Base-by-base conservation (phyloP, 345 rosid genomes). In the Ceriops decandra region DNA sequence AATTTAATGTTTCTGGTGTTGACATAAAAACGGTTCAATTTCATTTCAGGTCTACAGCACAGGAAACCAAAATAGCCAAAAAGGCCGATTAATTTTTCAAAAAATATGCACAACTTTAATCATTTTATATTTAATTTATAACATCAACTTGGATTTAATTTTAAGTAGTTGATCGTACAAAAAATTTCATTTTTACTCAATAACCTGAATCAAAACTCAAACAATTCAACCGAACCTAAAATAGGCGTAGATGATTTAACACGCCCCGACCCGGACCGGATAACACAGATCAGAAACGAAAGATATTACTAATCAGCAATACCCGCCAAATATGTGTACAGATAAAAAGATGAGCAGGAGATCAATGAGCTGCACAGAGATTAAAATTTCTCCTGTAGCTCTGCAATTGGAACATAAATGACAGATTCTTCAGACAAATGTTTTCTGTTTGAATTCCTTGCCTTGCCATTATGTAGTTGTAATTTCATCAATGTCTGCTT, bases 331-430 rank as follows among this genome's bases (percentile, higher is more conserved):
- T 42, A 42, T 2, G 49, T 17, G 15, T 42, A 31, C 11, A 1
- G 1, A 16, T 6, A 30, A 7, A 26, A 30, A 47, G 30, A 47
- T 21, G 31, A 1, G 31, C 59, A 47, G 5, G 42, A 31, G 16
- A 54, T n/a, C 28, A 56, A 49, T 33, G 38, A 19, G 28, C 31
- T 66, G 52, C 31, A 47, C 57, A 32, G 24, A 28, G 66, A 57
- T 82, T 78, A 83, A 49, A 19, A 52, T 63, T 83, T 87, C 75
- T 90, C 97, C 76, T 67, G 84, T 70, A 91, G 67, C 77, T 82
- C 87, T 49, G 92, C 96, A 65, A 77, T 62, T 7, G 97, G 99
- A 65, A 95, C 85, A 83, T 82, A 91, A 57, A 87, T 67, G 64
- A 90, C 80, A 46, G 82, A 68, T 26, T 89, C 82, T 59, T 82